Conservation (phyloP, 2,329 filamentous ascomycete genomes). For the Scedosporium boydii region DNA sequence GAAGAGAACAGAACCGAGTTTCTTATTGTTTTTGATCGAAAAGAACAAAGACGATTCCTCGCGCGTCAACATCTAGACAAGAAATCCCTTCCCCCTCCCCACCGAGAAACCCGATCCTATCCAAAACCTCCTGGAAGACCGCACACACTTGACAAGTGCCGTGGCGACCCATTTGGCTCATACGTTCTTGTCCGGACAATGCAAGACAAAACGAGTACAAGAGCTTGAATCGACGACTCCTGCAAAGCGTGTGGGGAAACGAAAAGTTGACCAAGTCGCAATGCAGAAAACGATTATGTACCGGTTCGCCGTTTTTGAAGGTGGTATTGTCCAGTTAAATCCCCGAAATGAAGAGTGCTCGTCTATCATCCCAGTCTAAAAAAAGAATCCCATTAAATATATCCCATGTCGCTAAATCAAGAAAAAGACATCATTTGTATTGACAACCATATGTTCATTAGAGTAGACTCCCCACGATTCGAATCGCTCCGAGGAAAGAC, state of each 20-base stretch:
- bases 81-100: background rate
- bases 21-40: slow-evolving; percentile 2
- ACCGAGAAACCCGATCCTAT: background rate
- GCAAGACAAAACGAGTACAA: background rate
- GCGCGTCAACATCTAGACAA: background rate
- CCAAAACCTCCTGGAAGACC: background rate
- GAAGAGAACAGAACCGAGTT: background rate
- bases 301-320: background rate
- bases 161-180: background rate
- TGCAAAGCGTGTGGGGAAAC: background rate
- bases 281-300: slow-evolving; percentile 2
- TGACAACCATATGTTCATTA: slow-evolving; percentile 1
- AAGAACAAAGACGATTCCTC: background rate
- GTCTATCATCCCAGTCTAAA: slow-evolving; percentile 5
- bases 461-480: background rate
- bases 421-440: slow-evolving; percentile 3
- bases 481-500: background rate
- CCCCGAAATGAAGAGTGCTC: slow-evolving; percentile 3
- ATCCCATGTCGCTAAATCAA: background rate
- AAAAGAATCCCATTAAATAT: slow-evolving; percentile 1
- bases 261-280: background rate
- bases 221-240: background rate
- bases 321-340: slow-evolving; percentile 2
- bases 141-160: slow-evolving; percentile 2
- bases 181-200: slow-evolving; percentile 4